Conservation (phyloP, 139 green algal species). For the Closterium sp. region DNA sequence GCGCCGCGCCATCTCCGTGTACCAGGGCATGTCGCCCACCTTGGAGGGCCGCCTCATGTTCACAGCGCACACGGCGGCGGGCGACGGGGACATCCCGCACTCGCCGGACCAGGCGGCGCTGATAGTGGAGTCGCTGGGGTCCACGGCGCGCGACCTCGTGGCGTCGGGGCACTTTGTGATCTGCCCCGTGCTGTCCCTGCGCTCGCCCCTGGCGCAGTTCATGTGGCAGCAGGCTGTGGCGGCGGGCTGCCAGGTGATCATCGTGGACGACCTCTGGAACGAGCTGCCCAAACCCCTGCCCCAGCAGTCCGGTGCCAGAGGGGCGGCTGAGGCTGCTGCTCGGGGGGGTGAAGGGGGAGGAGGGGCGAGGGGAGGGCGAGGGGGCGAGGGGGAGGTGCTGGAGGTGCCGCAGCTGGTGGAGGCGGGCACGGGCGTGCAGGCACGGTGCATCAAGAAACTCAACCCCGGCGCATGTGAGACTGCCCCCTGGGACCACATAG, state of each 20-base stretch:
- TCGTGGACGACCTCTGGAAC: background rate
- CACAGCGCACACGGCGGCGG: background rate
- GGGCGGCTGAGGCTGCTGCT: background rate
- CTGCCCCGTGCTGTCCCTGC: background rate
- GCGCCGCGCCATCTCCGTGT: background rate
- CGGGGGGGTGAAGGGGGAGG: too few relatives aligned
- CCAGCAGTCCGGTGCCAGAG: background rate
- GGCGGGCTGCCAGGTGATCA: background rate
- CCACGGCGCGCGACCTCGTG: background rate
- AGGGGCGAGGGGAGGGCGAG: background rate
- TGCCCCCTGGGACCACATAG: background rate
- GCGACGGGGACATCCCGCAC: background rate
- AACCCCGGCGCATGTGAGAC: background rate
- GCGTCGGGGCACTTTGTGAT: background rate
- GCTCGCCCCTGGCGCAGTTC: background rate
- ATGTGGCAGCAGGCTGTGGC: background rate
- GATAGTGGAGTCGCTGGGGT: background rate
- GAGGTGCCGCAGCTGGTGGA: background rate
- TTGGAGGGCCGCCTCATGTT: background rate
- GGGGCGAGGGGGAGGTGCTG: background rate
- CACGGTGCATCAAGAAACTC: background rate
- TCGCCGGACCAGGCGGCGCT: background rate
- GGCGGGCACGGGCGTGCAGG: background rate
- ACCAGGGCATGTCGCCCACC: background rate
- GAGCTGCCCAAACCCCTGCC: background rate